Percentiles rank a stretch among this genome's conserved stretches.
phyloP scores from a whole-genome alignment of 768 basidiomycete genomes.

The Tephrocybe sp. region DNA sequence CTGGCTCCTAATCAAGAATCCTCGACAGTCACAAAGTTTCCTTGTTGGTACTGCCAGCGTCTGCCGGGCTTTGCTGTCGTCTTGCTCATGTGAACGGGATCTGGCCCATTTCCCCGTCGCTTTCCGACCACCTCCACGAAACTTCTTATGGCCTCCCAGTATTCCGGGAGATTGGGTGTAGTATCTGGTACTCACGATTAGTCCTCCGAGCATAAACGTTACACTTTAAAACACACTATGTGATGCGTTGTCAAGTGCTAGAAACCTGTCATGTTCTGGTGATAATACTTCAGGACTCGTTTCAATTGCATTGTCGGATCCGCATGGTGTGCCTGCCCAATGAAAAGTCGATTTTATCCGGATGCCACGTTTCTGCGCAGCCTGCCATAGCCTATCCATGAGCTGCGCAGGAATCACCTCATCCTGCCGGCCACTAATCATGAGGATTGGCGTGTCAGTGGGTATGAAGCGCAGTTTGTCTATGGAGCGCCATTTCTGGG shows the following conservation, averaged over 20 bases:
- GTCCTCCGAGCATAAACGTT: not conserved
- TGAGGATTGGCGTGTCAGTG: constrained; percentile 58
- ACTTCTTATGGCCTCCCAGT: not conserved
- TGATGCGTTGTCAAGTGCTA: constrained; percentile 34
- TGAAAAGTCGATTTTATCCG: constrained; percentile 31
- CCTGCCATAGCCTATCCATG: constrained; percentile 60
- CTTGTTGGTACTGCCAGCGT: constrained; percentile 6
- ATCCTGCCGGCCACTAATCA: constrained; percentile 65
- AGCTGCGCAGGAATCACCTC: constrained; percentile 61
- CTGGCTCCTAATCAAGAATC: not conserved
- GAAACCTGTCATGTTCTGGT: constrained; percentile 21
- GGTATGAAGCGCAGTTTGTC: constrained; percentile 56
- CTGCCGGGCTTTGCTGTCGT: not conserved
- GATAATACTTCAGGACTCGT: constrained; percentile 22
- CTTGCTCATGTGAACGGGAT: not conserved
- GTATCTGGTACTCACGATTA: constrained; percentile 1
- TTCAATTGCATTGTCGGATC: constrained; percentile 19
- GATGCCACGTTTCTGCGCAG: constrained; percentile 38
- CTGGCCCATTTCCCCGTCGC: not conserved
- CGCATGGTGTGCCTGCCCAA: constrained; percentile 38
- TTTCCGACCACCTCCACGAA: not conserved
- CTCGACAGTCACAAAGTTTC: not conserved
- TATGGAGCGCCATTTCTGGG: constrained; percentile 80
- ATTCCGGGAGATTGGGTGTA: not conserved
- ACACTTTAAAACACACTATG: constrained; percentile 29